phyloP scores from a whole-genome alignment of 2,329 filamentous ascomycete species.

The Exophiala oligosperma region DNA sequence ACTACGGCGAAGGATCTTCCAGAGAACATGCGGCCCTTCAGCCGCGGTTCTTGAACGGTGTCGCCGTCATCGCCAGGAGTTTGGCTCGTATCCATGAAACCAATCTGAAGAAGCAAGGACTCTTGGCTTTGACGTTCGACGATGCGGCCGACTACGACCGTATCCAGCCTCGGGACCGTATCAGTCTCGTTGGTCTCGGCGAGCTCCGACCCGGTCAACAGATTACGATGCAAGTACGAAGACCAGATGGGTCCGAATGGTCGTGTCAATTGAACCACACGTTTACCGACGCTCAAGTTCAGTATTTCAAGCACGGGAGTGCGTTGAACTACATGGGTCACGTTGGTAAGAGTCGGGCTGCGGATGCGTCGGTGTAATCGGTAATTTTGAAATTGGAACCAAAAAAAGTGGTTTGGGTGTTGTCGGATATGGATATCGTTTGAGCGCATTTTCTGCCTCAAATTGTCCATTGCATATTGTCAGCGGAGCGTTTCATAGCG shows the following conservation, averaged over 20 bases:
- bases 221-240: constrained; percentile 86
- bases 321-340: constrained; percentile 91
- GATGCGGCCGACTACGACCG: constrained; percentile 97
- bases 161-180: constrained; percentile 86
- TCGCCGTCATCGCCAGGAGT: constrained; percentile 90
- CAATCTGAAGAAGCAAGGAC: constrained; percentile 99
- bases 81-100: constrained; percentile 99
- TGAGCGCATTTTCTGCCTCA: too few species aligned
- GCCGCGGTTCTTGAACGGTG: constrained; percentile 91
- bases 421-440: too few species aligned
- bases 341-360: background rate
- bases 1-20: constrained; percentile 96
- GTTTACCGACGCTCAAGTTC: constrained; percentile 95
- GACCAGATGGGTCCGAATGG: constrained; percentile 77
- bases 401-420: too few species aligned
- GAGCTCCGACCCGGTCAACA: constrained; percentile 91
- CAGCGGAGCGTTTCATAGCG: too few species aligned
- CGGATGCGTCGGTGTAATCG: too few species aligned
- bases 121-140: constrained; percentile 94
- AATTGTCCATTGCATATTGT: too few species aligned
- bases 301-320: constrained; percentile 98
- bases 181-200: constrained; percentile 83
- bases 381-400: too few species aligned
- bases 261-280: constrained; percentile 87
- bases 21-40: constrained; percentile 98